Evolutionary conservation across 2,329 filamentous ascomycete genomes (phyloP), one percentile per base, ranked within the genome.

Genomic region (Colletotrichum echinochloae): DNA sequence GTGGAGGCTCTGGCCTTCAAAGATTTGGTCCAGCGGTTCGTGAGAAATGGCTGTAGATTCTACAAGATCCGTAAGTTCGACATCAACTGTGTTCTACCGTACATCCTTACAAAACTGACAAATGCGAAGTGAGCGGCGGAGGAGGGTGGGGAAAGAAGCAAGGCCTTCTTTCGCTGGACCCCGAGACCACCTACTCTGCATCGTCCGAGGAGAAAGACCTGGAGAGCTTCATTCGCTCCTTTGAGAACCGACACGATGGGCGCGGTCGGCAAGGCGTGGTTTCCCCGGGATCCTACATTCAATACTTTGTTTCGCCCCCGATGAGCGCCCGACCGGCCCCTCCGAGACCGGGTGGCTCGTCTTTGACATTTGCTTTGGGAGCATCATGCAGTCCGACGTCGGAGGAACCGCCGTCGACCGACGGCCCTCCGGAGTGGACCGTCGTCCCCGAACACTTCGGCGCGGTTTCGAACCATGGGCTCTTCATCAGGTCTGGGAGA

Each of bases 141-240:
- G 94, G 94, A 51, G 94, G 94, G 26, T 97, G 94, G 94, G 94
- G 94, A 20, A 84, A 88, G 66, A 96, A 95, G 78, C 90, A 92
- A 75, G 94, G 94, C 0, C 82, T 97, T 0, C 82, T 97, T 3
- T 94, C 93, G 7, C 84, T 97, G 5, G 93, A 96, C 76, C 92
- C 94, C 4, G 87, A 93, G 73, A 86, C 83, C 20, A 83, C 79
- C 26, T 87, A 88, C 74, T 81, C 81, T n/a, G 77, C 83, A 9
- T 61, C 83, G 8, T 60, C 81, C 1, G 84, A 86, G 48, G 82
- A 89, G 41, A 84, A 88, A 26, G 82, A 85, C 61, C 83, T 91
- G 73, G 81, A 86, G 44, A 82, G 79, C 72, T 89, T 90, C 71
- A 85, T 89, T 60, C 77, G 70, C 37, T 66, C 71, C n/a, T 63